Base-by-base conservation (phyloP, 2,329 filamentous ascomycete species). In the Colletotrichum cuscutae region DNA sequence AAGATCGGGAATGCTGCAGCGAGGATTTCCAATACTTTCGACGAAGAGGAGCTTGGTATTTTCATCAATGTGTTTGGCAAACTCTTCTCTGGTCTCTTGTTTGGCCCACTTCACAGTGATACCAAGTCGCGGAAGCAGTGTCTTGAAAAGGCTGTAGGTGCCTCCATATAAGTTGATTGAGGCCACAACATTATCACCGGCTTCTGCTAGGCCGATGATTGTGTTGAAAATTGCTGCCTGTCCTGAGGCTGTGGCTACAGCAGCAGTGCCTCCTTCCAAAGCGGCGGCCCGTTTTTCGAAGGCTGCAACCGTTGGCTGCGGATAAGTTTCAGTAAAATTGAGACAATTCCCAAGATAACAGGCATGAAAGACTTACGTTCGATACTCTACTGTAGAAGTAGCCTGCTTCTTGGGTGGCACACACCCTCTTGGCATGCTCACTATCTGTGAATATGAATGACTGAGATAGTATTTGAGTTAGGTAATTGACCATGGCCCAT, bases 111-210 rank as follows among this genome's bases (percentile, higher is more conserved):
- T 54, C 15, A 68, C 42, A 15, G 35, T 37, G 35, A 37, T 37
- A 5, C 35, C 35, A 5, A 67, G 64, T 8, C 64, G 54, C 4
- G 64, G 64, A 2, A 67, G 64, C 76, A 95, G 89, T 56, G 98
- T 95, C 85, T 98, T 98, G 85, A 98, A 91, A 86, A 98, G 95
- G 85, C 98, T 98, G 87, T 98, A 98, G 12, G 95, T 98, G 81
- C 95, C 95, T 76, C 95, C 95, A 84, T 98, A 97, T 71, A 98
- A 86, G 84, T 97, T 98, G 64, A 92, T 92, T 2, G 95, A 98
- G 13, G 94, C 93, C 57, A 98, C 89, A 77, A 98, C 97, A 86
- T 98, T 98, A 86, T 98, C 95, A 56, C 95, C 94, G 94, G n/a
- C 98, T 90, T 7, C 95, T 37, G 35, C 35, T 37, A 37, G 13